Evolutionary conservation across 2,329 filamentous ascomycete species (phyloP), one percentile per base, ranked within the genome.

Genomic region (Xylariaceae sp.): DNA sequence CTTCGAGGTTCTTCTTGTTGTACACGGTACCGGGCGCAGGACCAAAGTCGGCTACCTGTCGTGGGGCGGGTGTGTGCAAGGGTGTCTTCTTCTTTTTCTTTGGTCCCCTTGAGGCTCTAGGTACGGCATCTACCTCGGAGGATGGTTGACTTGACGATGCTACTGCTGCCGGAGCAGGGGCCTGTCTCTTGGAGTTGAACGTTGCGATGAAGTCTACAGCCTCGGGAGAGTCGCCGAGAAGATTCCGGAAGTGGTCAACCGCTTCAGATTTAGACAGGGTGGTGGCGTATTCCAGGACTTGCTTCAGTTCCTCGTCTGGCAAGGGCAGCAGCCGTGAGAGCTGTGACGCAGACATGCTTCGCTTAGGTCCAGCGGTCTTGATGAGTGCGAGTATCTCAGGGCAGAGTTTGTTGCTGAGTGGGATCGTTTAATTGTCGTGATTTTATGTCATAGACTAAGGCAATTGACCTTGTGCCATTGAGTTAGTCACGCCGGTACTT

Each of bases 171-270:
- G 34, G 9, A 7, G 56, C 62, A 1, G 69, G 69, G 16, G 71
- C 70, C 51, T 72, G 65, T 38, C 79, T 67, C 15, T 71, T 79
- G 3, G 83, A 78, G 60, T 95, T 97, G 62, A 91, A 91, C 15
- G 82, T 83, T 1, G 87, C 80, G 49, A 90, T 83, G 60, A 89
- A 93, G 54, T 89, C 84, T 47, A 89, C 68, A 31, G 72, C 77
- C 53, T 85, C 81, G 2, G 89, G 79, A 6, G 87, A 89, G 62
- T 95, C 89, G 37, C 91, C 93, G 0, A 98, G 77, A 39, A 98
- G 72, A 58, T 93, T 89, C 62, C 83, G 85, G 47, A 98, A 84
- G 64, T 97, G 89, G 32, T 89, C 83, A 38, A 81, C 89, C 12
- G 88, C 87, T 49, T 85, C 86, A 38, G 81, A 68, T 58, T 85